Evolutionary conservation across 805 yeast genomes (phyloP), one percentile per base, ranked within the genome.

Genomic region (Pichia paraexigua): DNA sequence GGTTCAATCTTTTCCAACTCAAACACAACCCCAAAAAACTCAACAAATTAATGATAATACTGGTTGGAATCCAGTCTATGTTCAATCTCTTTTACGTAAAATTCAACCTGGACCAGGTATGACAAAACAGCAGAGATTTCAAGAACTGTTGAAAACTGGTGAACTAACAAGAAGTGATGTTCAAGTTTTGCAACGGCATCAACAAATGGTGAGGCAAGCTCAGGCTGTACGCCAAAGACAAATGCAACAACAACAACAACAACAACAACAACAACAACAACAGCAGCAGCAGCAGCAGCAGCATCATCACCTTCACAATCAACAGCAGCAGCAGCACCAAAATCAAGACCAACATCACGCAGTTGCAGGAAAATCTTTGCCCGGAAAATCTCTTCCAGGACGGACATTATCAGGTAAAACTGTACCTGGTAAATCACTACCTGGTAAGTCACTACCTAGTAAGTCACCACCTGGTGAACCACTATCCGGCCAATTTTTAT

Each of bases 81-180:
- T 65, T 58, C 60, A 62, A 56, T 53, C 60, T 41, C 58, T 65
- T 41, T 48, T 65, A 43, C 58, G 56, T 50, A 60, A 65, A 37
- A 64, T 65, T 35, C 68, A 65, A 52, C 68, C 69, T 24, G 62
- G 64, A 11, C 66, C 67, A 3, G 69, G 69, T 8, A 60, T 65
- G 62, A 61, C 68, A 17, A 61, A 66, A 37, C 69, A 65, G 47
- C 67, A 65, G 51, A 56, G 62, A 39, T 55, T 65, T 40, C 67
- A 65, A 49, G 66, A 64, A 53, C 59, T 65, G 61, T 60, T 65
- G 13, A 59, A 56, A 37, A 60, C 56, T 37, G 68, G 69, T 17
- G 68, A 65, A 53, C 54, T 65, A 46, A 63, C 63, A 35, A 60
- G 61, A 46, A 63, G 61, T 46, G 69, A 65, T 49, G 62, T 65